A percentile compares a stretch with the other conserved stretches of the same genome.
phyloP scores from a whole-genome alignment of 2,329 filamentous ascomycete species.

The Colletotrichum sansevieriae region DNA sequence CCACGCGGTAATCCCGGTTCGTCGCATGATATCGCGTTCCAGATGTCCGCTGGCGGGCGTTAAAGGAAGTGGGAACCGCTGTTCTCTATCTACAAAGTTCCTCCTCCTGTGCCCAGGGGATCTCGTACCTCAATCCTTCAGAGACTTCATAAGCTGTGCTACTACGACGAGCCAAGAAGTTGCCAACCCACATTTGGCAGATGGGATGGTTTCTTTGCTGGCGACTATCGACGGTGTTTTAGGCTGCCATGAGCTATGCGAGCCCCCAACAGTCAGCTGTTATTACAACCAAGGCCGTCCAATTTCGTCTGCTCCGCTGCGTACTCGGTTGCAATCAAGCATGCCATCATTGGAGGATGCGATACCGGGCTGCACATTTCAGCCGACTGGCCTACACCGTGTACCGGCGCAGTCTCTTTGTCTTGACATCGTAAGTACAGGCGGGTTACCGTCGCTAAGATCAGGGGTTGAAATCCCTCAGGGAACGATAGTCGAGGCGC shows the following conservation, averaged over 20 bases:
- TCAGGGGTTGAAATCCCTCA: not conserved
- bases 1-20: slow-evolving; percentile 15
- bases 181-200: not conserved
- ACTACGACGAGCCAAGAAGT: too few species aligned
- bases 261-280: not conserved
- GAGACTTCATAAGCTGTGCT: not conserved
- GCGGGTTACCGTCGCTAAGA: not conserved
- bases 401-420: too few species aligned
- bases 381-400: not conserved
- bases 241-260: slow-evolving; percentile 3
- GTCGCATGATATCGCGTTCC: slow-evolving; percentile 17
- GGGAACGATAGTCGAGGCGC: not conserved
- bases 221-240: not conserved
- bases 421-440: too few species aligned
- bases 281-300: too few species aligned
- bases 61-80: slow-evolving; percentile 22
- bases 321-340: not conserved
- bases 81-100: not conserved
- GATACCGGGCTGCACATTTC: not conserved
- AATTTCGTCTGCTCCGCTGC: not conserved
- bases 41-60: not conserved
- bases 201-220: too few species aligned
- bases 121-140: not conserved
- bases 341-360: not conserved
- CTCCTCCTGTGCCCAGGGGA: not conserved